phyloP scores from a whole-genome alignment of 768 basidiomycete genomes.

The Leucogyrophana mollusca region DNA sequence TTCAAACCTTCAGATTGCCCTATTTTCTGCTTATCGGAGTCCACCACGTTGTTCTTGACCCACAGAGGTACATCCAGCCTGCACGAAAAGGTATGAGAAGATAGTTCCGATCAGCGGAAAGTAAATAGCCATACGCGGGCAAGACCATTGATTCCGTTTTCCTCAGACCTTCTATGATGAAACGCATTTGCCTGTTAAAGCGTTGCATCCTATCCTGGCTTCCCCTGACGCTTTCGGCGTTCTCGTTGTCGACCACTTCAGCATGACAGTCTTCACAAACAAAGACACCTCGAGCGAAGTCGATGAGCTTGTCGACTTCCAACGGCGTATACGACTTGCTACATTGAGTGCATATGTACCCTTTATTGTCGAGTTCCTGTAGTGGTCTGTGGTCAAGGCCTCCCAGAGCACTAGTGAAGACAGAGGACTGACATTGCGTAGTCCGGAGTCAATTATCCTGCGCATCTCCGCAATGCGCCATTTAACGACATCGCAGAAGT shows the following conservation, averaged over 20 bases:
- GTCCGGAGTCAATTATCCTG: conserved; percentile 80
- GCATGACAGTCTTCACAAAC: conserved; percentile 86
- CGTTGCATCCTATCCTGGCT: conserved; percentile 95
- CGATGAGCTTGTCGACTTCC: conserved; percentile 83
- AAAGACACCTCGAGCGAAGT: conserved; percentile 62
- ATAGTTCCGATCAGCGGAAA: not conserved
- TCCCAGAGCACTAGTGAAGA: not conserved
- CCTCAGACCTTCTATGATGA: conserved; percentile 83
- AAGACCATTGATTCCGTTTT: conserved; percentile 86
- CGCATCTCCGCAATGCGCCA: conserved; percentile 96
- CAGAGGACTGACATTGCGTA: conserved; percentile 72
- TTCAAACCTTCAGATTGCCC: conserved; percentile 59
- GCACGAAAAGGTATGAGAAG: conserved; percentile 4
- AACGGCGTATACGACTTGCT: conserved; percentile 80
- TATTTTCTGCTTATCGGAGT: conserved; percentile 58
- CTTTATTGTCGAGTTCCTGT: conserved; percentile 94
- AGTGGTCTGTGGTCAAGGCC: not conserved
- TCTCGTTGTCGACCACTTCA: conserved; percentile 90
- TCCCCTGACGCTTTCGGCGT: conserved; percentile 78
- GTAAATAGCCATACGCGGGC: conserved; percentile 59
- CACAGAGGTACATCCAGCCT: conserved; percentile 84
- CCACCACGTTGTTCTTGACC: conserved; percentile 72
- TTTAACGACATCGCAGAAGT: conserved; percentile 96
- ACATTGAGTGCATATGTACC: conserved; percentile 94
- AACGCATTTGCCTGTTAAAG: conserved; percentile 89